A percentile compares a stretch with the other conserved stretches of the same genome.
Conservation (phyloP, 371 early-diverging fungal genomes). For the Mortierella sp. region DNA sequence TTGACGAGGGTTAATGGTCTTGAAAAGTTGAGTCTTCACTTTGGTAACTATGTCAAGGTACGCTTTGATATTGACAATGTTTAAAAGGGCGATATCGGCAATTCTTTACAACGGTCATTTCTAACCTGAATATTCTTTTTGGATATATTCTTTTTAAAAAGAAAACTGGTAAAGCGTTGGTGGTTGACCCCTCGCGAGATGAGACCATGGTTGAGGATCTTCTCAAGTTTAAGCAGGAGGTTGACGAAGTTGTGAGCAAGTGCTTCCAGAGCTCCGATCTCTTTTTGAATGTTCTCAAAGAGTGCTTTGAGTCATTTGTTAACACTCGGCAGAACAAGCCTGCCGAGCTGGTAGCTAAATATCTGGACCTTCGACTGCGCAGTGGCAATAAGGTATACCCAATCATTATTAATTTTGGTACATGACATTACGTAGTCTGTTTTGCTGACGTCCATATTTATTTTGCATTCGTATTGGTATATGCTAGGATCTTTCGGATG, state of each 20-base stretch:
- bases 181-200: constrained; percentile 67
- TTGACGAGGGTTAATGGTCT: constrained; percentile 61
- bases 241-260: constrained; percentile 71
- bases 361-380: constrained; percentile 74
- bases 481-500: constrained; percentile 65
- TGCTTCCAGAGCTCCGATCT: constrained; percentile 72
- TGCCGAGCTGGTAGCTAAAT: constrained; percentile 90
- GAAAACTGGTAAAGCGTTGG: constrained; percentile 73
- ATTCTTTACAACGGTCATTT: not conserved
- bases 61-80: not conserved
- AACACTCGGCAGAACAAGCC: constrained; percentile 88
- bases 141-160: constrained; percentile 15
- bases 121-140: not conserved
- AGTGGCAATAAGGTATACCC: constrained; percentile 60
- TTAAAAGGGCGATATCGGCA: not conserved
- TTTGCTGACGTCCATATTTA: not conserved
- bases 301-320: constrained; percentile 90
- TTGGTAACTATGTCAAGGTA: constrained; percentile 64
- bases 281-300: constrained; percentile 79
- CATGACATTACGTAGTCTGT: constrained; percentile 42
- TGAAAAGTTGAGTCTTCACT: constrained; percentile 50
- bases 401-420: constrained; percentile 8
- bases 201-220: constrained; percentile 76
- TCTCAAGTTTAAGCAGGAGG: constrained; percentile 72
- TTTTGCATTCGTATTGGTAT: not conserved